These are phyloP conservation scores for Pythium aphanidermatum DNA, from an alignment of 352 stramenopile species.

Conservation along the genomic window DNA sequence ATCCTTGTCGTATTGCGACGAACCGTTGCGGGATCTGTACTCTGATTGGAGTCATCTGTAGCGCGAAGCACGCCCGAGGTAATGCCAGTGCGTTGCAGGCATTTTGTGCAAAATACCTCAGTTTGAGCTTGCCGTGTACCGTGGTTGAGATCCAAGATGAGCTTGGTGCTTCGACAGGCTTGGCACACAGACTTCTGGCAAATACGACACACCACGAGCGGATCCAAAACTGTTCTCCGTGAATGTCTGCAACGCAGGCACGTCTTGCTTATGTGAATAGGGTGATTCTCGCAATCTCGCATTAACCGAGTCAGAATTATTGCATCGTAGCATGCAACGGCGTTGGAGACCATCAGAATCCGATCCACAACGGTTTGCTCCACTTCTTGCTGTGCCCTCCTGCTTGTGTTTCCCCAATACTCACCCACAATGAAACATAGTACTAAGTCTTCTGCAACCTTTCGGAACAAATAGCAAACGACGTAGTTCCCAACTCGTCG, in stretches of 20 bases:
- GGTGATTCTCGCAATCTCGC: constrained; percentile 23
- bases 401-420: constrained; percentile 29
- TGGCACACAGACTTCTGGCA: constrained; percentile 38
- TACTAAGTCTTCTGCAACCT: constrained; percentile 45
- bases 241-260: constrained; percentile 36
- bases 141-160: constrained; percentile 29
- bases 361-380: constrained; percentile 34
- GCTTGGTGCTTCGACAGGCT: constrained; percentile 26
- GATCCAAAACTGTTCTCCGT: constrained; percentile 23
- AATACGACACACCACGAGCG: constrained; percentile 30
- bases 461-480: constrained; percentile 44
- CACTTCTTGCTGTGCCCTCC: constrained; percentile 18
- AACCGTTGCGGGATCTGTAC: no score
- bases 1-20: no score
- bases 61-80: no score
- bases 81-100: constrained; percentile 26
- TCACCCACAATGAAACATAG: constrained; percentile 47
- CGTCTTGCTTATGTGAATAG: constrained; percentile 18
- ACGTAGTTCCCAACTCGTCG: constrained; percentile 27
- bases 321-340: constrained; percentile 28
- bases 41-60: no score
- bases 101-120: constrained; percentile 38
- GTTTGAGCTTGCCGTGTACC: constrained; percentile 24
- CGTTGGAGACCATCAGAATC: constrained; percentile 30
- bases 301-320: constrained; percentile 34